Conservation (phyloP, 768 basidiomycete species). For the Suillus placidus region DNA sequence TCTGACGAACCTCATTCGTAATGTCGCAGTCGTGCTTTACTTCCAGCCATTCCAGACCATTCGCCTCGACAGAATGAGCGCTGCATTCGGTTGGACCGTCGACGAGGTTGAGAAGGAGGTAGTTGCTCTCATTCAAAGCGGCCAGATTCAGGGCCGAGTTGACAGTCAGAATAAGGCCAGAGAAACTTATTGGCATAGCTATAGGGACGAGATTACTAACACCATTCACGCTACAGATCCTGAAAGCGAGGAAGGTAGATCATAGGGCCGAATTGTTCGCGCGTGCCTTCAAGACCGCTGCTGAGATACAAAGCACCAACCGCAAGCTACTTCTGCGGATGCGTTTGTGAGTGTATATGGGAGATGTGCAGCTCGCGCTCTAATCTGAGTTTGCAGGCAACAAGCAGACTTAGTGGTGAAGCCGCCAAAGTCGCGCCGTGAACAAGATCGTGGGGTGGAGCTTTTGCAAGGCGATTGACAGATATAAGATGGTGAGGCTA, state of each 20-base stretch:
- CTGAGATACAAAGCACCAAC: conserved; percentile 72
- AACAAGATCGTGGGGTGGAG: conserved; percentile 17
- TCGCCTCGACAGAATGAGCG: conserved; percentile 79
- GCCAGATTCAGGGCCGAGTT: conserved; percentile 79
- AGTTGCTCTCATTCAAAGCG: conserved; percentile 74
- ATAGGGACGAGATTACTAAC: not conserved
- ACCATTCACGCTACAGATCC: conserved; percentile 49
- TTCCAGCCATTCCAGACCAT: conserved; percentile 91
- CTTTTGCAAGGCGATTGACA: conserved; percentile 3
- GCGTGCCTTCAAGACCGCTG: conserved; percentile 72
- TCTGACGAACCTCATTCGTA: conserved; percentile 70
- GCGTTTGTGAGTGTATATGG: conserved; percentile 61
- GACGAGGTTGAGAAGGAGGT: conserved; percentile 74
- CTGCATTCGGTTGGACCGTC: conserved; percentile 81
- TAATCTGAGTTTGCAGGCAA: conserved; percentile 49
- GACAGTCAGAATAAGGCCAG: conserved; percentile 87
- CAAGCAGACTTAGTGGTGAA: conserved; percentile 81
- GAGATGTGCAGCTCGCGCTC: not conserved
- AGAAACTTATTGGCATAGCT: not conserved
- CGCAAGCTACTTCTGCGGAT: conserved; percentile 81
- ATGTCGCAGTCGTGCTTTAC: conserved; percentile 82
- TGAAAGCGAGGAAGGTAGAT: conserved; percentile 79
- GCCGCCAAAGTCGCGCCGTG: conserved; percentile 49
- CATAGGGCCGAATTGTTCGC: conserved; percentile 77
- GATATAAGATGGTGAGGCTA: not conserved